phyloP scores from a whole-genome alignment of 148 eudicot species.

The Rhododendron henanense region DNA sequence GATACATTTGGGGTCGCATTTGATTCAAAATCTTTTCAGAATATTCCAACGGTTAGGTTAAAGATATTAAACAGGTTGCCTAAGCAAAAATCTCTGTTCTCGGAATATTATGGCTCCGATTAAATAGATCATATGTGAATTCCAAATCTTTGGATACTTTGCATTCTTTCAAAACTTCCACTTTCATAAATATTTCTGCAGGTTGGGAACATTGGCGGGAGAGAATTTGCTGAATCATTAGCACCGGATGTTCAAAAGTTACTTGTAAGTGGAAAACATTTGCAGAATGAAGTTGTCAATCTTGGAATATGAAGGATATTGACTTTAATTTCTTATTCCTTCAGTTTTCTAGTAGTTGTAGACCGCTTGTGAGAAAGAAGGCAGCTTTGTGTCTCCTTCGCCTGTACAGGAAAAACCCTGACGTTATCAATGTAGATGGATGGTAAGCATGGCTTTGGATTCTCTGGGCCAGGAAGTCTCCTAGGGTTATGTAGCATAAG shows the following conservation, averaged over 20 bases:
- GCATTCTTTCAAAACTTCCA: background rate
- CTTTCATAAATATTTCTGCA: constrained; percentile 26
- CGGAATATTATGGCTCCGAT: background rate
- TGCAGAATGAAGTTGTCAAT: background rate
- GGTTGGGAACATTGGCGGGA: constrained; percentile 99
- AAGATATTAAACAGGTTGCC: background rate
- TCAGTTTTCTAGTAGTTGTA: constrained; percentile 93
- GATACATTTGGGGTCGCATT: background rate
- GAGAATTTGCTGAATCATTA: constrained; percentile 95
- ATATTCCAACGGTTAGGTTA: background rate
- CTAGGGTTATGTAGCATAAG: background rate
- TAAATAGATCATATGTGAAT: background rate
- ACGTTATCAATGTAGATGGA: constrained; percentile 91
- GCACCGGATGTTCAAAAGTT: constrained; percentile 98
- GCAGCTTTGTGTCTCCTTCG: constrained; percentile 97
- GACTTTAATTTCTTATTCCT: constrained; percentile 27
- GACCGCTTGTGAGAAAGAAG: constrained; percentile 98
- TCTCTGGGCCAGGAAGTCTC: background rate
- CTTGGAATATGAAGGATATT: constrained; percentile 3
- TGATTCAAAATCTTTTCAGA: background rate
- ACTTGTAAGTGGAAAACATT: constrained; percentile 53
- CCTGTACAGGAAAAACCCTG: constrained; percentile 90
- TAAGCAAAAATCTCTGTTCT: background rate
- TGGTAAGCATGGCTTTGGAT: constrained; percentile 50
- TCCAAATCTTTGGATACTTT: background rate